Conservation (phyloP, 2,329 filamentous ascomycete genomes). For the Penicillium digitatum region DNA sequence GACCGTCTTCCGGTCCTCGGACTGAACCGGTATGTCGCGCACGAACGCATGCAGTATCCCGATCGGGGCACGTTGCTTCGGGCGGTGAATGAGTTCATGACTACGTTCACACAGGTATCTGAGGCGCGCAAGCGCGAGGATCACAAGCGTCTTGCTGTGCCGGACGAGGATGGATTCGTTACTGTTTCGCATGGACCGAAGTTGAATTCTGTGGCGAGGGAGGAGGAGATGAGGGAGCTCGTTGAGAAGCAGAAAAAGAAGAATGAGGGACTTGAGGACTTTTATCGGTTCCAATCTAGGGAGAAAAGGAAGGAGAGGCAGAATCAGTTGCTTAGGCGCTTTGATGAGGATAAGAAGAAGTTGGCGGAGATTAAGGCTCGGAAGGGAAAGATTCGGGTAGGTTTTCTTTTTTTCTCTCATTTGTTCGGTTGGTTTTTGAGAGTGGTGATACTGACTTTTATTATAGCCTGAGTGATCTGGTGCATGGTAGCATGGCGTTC, state of each 20-base stretch:
- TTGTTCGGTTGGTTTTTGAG: conserved; percentile 6
- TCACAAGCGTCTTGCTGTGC: conserved; percentile 66
- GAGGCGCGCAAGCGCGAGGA: conserved; percentile 61
- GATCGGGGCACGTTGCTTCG: conserved; percentile 62
- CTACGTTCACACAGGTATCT: conserved; percentile 65
- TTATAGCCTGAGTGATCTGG: conserved; percentile 35
- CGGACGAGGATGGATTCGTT: conserved; percentile 93
- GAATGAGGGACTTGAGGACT: conserved; percentile 63
- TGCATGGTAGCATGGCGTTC: conserved; percentile 30
- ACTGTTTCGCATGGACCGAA: conserved; percentile 79
- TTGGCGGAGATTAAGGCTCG: conserved; percentile 67
- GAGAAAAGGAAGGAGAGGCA: conserved; percentile 76
- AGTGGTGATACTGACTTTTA: conserved; percentile 9
- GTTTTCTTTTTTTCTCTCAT: conserved; percentile 9
- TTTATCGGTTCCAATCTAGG: conserved; percentile 79
- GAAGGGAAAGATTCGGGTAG: conserved; percentile 57
- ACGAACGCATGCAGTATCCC: conserved; percentile 70
- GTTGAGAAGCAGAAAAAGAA: conserved; percentile 60
- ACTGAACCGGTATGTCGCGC: conserved; percentile 51
- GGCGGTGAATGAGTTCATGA: conserved; percentile 81
- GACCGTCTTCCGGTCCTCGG: conserved; percentile 59
- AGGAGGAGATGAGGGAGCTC: conserved; percentile 63
- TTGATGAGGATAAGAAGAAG: conserved; percentile 71
- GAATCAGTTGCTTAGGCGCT: conserved; percentile 63
- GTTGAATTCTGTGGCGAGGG: conserved; percentile 66